Conservation (phyloP, 148 eudicot species). For the Talinum fruticosum region DNA sequence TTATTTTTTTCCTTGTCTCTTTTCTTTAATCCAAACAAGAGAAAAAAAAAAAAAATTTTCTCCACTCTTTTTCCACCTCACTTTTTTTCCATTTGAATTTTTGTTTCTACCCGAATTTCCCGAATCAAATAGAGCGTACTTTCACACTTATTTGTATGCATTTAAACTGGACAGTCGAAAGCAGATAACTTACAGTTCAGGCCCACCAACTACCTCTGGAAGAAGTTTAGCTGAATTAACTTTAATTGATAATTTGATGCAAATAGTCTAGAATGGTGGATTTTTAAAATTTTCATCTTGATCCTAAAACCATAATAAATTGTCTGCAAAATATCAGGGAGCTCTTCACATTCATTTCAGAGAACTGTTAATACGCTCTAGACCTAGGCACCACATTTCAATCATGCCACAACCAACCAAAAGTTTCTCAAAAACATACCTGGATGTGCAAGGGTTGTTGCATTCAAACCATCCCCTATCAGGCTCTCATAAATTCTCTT, state of each 20-base stretch:
- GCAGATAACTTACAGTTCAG: too few species aligned
- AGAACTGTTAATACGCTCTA: not conserved
- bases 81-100: too few species aligned
- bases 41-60: too few species aligned
- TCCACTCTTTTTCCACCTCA: too few species aligned
- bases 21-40: too few species aligned
- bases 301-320: not conserved
- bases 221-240: not conserved
- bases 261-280: not conserved
- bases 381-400: not conserved
- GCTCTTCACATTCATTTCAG: not conserved
- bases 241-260: not conserved
- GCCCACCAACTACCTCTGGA: too few species aligned
- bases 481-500: conserved; percentile 87
- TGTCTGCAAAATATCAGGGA: not conserved
- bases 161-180: too few species aligned
- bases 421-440: conserved; percentile 33
- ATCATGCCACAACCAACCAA: not conserved
- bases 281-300: not conserved
- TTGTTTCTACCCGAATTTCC: too few species aligned
- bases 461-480: conserved; percentile 61
- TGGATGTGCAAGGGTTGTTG: conserved; percentile 88
- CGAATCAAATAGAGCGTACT: too few species aligned
- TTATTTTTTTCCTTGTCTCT: too few species aligned
- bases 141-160: too few species aligned